These are phyloP conservation scores for Stromatinia cepivora DNA, from an alignment of 2,329 filamentous ascomycete species.

Conservation along the genomic window DNA sequence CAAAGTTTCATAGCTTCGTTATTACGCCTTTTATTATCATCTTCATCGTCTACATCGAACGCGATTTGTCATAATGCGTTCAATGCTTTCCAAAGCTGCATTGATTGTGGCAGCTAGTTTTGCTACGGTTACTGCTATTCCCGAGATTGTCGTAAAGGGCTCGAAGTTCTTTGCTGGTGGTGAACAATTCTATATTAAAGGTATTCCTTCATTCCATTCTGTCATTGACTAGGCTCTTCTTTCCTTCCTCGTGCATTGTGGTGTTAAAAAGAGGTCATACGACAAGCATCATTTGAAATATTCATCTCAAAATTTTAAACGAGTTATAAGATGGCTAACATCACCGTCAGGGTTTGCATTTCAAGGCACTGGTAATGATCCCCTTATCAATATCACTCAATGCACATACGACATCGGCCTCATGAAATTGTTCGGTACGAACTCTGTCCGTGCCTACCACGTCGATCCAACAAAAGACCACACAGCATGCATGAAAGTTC, in stretches of 20 bases:
- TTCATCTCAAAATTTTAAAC: neutral
- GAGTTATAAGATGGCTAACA: slow-evolving; percentile 24
- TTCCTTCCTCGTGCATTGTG: no score
- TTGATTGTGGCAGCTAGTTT: neutral
- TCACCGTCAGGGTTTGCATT: slow-evolving; percentile 70
- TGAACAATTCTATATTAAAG: slow-evolving; percentile 39
- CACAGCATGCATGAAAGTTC: slow-evolving; percentile 75
- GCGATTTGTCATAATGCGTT: neutral
- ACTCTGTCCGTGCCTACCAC: slow-evolving; percentile 85
- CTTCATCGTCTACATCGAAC: neutral
- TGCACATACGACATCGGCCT: slow-evolving; percentile 71
- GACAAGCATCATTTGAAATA: no score
- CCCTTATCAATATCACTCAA: slow-evolving; percentile 72
- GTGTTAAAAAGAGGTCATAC: no score
- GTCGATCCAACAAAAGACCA: slow-evolving; percentile 73
- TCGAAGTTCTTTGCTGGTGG: slow-evolving; percentile 37
- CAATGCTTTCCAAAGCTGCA: neutral
- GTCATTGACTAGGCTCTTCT: no score
- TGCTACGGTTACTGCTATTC: slow-evolving; percentile 23
- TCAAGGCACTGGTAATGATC: slow-evolving; percentile 65
- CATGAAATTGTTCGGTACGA: slow-evolving; percentile 79
- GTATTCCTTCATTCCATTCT: slow-evolving; percentile 35
- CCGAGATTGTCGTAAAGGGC: slow-evolving; percentile 37
- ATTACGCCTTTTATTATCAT: neutral
- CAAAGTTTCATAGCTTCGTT: neutral